A percentile compares a stretch with the other conserved stretches of the same genome.
Conservation (phyloP, 1,139 yeast species). For the Yamadazyma pseudoaaseri region DNA sequence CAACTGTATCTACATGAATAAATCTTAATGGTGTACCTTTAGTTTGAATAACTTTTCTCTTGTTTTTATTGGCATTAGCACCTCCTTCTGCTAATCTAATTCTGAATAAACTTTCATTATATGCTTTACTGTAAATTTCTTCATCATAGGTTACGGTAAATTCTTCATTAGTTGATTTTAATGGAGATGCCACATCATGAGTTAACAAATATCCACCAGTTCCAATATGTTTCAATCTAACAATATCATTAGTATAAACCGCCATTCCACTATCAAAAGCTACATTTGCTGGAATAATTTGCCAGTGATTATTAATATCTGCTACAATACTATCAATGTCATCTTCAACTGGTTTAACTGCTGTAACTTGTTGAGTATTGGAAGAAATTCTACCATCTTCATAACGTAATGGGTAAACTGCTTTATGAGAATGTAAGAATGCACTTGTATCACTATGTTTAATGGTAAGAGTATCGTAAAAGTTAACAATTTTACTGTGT, state of each 20-base stretch:
- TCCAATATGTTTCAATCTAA: constrained; percentile 79
- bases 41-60: constrained; percentile 58
- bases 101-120: constrained; percentile 77
- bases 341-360: constrained; percentile 36
- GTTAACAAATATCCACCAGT: constrained; percentile 80
- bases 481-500: constrained; percentile 70
- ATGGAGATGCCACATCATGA: constrained; percentile 98
- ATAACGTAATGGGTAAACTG: constrained; percentile 80
- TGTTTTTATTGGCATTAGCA: constrained; percentile 38
- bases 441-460: constrained; percentile 76
- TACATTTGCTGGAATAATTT: constrained; percentile 63
- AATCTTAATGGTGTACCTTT: constrained; percentile 67
- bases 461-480: constrained; percentile 71
- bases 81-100: constrained; percentile 50
- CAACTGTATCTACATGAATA: constrained; percentile 82
- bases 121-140: constrained; percentile 33
- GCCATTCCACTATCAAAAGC: constrained; percentile 33
- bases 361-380: constrained; percentile 92
- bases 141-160: constrained; percentile 69
- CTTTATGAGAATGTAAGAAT: constrained; percentile 76
- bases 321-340: constrained; percentile 41
- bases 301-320: constrained; percentile 83
- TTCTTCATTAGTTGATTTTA: constrained; percentile 87
- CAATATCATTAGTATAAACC: constrained; percentile 55
- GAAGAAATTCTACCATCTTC: constrained; percentile 97